Conservation (phyloP, 441 rosid species). For the Hura crepitans region DNA sequence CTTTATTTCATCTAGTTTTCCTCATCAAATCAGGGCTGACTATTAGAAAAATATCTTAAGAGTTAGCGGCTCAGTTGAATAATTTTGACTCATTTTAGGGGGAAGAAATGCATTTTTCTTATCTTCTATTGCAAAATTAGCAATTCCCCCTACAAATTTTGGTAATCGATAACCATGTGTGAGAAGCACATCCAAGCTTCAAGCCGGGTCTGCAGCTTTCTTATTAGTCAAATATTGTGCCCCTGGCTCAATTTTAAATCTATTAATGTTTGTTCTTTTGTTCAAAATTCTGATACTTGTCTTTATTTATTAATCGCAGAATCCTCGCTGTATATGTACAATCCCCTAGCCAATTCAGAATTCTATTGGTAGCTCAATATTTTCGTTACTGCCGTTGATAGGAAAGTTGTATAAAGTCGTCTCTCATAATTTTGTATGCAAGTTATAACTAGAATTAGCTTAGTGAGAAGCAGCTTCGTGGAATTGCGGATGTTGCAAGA, state of each 20-base stretch:
- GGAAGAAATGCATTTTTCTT: too few species aligned
- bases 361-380: constrained; percentile 22
- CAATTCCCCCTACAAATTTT: neutral
- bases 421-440: constrained; percentile 43
- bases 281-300: constrained; percentile 7
- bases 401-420: constrained; percentile 35
- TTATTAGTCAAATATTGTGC: neutral
- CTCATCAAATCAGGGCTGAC: too few species aligned
- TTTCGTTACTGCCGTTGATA: constrained; percentile 10
- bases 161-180: neutral
- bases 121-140: neutral
- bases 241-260: neutral
- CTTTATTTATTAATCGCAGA: constrained; percentile 32
- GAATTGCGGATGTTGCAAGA: constrained; percentile 19
- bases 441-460: constrained; percentile 36
- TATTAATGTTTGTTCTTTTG: neutral
- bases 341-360: constrained; percentile 27
- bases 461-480: constrained; percentile 39
- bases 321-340: constrained; percentile 34
- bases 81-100: too few species aligned
- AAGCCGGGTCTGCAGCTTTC: neutral
- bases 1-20: too few species aligned
- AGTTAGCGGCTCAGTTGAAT: too few species aligned
- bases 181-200: neutral
- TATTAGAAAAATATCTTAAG: too few species aligned